A percentile compares a stretch with the other conserved stretches of the same genome.
phyloP scores from a whole-genome alignment of 495 filamentous ascomycete species.

The Penicillium bialowiezense region DNA sequence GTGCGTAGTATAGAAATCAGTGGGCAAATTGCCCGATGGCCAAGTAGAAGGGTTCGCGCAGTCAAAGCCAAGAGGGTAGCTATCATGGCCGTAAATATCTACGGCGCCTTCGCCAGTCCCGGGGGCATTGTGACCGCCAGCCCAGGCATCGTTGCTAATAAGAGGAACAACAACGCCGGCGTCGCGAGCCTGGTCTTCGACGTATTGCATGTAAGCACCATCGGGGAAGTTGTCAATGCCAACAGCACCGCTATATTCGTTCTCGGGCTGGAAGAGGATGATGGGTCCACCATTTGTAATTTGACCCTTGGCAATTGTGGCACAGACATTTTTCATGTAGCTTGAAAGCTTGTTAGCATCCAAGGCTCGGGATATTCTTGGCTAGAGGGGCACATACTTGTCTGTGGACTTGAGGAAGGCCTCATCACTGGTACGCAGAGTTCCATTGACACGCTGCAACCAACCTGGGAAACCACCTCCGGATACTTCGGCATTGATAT shows the following conservation, averaged over 20 bases:
- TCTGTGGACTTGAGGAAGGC: constrained; percentile 66
- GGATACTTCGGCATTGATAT: constrained; percentile 65
- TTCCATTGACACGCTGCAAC: constrained; percentile 61
- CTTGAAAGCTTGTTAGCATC: constrained; percentile 14
- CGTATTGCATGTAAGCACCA: constrained; percentile 63
- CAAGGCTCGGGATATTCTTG: neutral
- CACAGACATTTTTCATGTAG: constrained; percentile 46
- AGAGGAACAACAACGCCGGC: constrained; percentile 72
- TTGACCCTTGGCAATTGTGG: constrained; percentile 67
- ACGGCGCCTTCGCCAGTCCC: constrained; percentile 60
- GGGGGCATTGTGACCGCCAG: constrained; percentile 61
- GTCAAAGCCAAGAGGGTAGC: constrained; percentile 66
- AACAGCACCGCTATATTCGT: constrained; percentile 61
- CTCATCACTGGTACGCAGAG: constrained; percentile 55
- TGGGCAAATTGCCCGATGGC: constrained; percentile 46
- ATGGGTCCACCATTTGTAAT: constrained; percentile 78
- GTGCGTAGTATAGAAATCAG: constrained; percentile 47
- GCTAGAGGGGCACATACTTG: constrained; percentile 31
- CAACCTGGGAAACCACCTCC: constrained; percentile 65
- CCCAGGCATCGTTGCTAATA: constrained; percentile 69
- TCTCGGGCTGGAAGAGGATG: constrained; percentile 76
- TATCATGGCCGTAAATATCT: constrained; percentile 78
- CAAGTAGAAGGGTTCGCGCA: constrained; percentile 53
- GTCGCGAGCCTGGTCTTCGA: constrained; percentile 63
- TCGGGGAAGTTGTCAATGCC: constrained; percentile 50